These are phyloP conservation scores for Coprinopsis cinerea DNA, from an alignment of 768 basidiomycete species.

Conservation along the genomic window DNA sequence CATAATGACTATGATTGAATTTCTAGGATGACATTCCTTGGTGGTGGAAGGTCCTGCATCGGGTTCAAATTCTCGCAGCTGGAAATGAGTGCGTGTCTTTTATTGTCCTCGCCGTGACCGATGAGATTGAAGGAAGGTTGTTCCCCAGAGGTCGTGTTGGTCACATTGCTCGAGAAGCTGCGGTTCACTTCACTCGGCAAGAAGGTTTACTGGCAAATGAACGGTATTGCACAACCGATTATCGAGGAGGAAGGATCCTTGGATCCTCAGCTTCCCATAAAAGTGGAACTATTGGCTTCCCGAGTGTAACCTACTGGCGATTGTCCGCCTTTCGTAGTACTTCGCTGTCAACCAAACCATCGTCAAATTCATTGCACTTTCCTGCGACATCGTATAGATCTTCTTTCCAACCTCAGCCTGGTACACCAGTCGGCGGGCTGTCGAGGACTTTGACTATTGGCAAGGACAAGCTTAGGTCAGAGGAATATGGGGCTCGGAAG, in stretches of 20 bases:
- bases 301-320: too few species aligned
- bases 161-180: constrained; percentile 16
- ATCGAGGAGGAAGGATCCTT: constrained; percentile 12
- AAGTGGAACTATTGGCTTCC: not conserved
- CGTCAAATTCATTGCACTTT: too few species aligned
- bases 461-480: too few species aligned
- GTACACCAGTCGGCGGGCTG: too few species aligned
- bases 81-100: constrained; percentile 20
- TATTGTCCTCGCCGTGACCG: not conserved
- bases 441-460: too few species aligned
- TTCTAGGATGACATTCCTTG: constrained; percentile 25
- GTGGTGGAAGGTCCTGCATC: constrained; percentile 7
- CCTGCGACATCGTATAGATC: too few species aligned
- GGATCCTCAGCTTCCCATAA: constrained; percentile 4
- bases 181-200: constrained; percentile 19
- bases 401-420: too few species aligned
- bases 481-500: too few species aligned
- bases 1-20: not conserved
- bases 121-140: not conserved
- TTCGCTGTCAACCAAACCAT: too few species aligned
- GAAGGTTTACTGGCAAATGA: constrained; percentile 24
- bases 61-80: constrained; percentile 52
- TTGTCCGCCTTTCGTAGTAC: too few species aligned
- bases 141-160: constrained; percentile 19
- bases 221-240: constrained; percentile 19